Conservation (phyloP, 2,329 filamentous ascomycete species). For the Trichophyton equinum region DNA sequence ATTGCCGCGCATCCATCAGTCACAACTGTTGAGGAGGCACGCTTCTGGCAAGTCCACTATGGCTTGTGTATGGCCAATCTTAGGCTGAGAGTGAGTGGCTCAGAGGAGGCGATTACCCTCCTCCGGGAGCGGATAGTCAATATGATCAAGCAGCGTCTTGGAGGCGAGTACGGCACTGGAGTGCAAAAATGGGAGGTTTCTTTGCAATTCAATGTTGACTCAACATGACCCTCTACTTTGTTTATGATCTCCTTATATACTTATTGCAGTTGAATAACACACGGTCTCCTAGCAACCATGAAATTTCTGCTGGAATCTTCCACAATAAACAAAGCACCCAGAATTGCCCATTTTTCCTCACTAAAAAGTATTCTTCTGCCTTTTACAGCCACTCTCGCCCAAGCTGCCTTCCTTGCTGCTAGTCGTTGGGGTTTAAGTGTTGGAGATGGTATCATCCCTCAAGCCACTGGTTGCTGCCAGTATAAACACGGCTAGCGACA, state of each 20-base stretch:
- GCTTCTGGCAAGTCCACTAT: constrained; percentile 98
- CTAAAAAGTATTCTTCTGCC: background rate
- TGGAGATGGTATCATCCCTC: background rate
- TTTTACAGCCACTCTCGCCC: background rate
- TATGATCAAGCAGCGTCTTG: constrained; percentile 71
- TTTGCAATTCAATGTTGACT: constrained; percentile 56
- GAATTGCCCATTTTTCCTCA: background rate
- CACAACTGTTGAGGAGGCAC: constrained; percentile 68
- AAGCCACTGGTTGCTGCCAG: background rate
- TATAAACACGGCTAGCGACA: background rate
- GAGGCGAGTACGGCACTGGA: constrained; percentile 70
- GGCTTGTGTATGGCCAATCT: constrained; percentile 92
- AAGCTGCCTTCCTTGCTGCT: background rate
- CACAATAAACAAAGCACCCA: background rate
- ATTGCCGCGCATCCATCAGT: constrained; percentile 71
- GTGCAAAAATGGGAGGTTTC: constrained; percentile 88
- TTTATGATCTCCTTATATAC: background rate
- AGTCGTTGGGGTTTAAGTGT: background rate
- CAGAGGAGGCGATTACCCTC: constrained; percentile 59
- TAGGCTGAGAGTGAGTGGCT: constrained; percentile 60
- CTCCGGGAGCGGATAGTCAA: constrained; percentile 64
- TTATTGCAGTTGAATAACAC: background rate
- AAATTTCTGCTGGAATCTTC: background rate
- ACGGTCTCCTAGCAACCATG: constrained; percentile 1
- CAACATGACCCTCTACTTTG: constrained; percentile 11